Evolutionary conservation across 305 asterid genomes (phyloP).

Genomic region (Fraxinus baroniana): DNA sequence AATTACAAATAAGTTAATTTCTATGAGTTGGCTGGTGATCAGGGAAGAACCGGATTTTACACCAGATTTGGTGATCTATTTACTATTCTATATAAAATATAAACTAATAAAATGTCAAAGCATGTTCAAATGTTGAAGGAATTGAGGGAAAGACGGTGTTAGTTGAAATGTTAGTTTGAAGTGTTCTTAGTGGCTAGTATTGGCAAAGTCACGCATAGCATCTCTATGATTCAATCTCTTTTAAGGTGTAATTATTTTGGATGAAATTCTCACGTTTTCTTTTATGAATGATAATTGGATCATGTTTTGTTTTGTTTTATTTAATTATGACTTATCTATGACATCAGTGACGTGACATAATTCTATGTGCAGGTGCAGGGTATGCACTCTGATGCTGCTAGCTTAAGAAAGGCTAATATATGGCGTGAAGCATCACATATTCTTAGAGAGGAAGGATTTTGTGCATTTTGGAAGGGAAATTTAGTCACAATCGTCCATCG

Average conservation of each 20-base stretch:
- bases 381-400: conserved; percentile 62
- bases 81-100: not conserved
- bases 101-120: not conserved
- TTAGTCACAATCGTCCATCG: conserved; percentile 85
- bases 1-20: not conserved
- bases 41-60: not conserved
- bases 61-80: not conserved
- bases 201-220: not conserved
- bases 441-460: conserved; percentile 69
- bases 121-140: not conserved
- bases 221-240: too few relatives aligned
- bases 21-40: not conserved
- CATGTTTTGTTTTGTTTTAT: not conserved
- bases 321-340: not conserved
- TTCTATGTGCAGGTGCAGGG: conserved; percentile 60
- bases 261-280: too few relatives aligned
- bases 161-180: not conserved
- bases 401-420: conserved; percentile 56
- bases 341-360: not conserved
- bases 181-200: not conserved
- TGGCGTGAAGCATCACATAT: conserved; percentile 71
- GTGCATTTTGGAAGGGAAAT: conserved; percentile 93
- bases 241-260: not conserved
- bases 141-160: not conserved
- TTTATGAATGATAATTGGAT: too few relatives aligned